Conservation (phyloP, 2,329 filamentous ascomycete species). For the Penicillium sp. region DNA sequence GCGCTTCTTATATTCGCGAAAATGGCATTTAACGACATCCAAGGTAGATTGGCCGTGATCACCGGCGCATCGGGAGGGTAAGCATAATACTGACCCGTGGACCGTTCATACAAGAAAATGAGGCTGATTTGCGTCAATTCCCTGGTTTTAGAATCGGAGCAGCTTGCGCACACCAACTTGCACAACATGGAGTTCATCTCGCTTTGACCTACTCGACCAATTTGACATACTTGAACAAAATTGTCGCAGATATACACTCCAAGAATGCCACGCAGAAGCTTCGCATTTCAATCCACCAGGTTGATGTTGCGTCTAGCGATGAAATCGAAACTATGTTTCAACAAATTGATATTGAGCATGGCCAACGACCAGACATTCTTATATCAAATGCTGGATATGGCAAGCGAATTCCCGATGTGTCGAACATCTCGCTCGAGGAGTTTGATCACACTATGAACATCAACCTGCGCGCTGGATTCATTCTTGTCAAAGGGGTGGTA, state of each 20-base stretch:
- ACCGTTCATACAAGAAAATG: background rate
- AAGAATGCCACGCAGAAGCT: slow-evolving; percentile 30
- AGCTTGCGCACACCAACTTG: slow-evolving; percentile 56
- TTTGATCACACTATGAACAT: slow-evolving; percentile 63
- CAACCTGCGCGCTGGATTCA: slow-evolving; percentile 61
- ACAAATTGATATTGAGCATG: slow-evolving; percentile 55
- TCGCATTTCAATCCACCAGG: slow-evolving; percentile 54
- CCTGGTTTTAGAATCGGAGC: slow-evolving; percentile 53
- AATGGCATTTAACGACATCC: slow-evolving; percentile 45
- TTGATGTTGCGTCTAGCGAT: slow-evolving; percentile 56
- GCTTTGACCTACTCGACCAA: slow-evolving; percentile 60
- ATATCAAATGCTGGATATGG: slow-evolving; percentile 66
- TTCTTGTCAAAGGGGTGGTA: slow-evolving; percentile 59
- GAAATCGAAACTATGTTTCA: slow-evolving; percentile 55
- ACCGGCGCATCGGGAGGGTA: slow-evolving; percentile 63
- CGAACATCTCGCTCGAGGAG: slow-evolving; percentile 61
- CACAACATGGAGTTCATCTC: slow-evolving; percentile 50
- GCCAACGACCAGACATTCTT: slow-evolving; percentile 59
- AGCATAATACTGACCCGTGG: slow-evolving; percentile 14
- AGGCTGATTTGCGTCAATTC: background rate
- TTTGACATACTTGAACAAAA: slow-evolving; percentile 44
- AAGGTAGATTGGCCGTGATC: slow-evolving; percentile 55
- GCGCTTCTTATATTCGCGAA: background rate
- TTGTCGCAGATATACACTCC: slow-evolving; percentile 45
- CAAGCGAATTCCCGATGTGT: slow-evolving; percentile 55